Evolutionary conservation across 164 flowering plant species (phyloP), one percentile per base, ranked within the genome.

Genomic region (Magnolia changhungtana): DNA sequence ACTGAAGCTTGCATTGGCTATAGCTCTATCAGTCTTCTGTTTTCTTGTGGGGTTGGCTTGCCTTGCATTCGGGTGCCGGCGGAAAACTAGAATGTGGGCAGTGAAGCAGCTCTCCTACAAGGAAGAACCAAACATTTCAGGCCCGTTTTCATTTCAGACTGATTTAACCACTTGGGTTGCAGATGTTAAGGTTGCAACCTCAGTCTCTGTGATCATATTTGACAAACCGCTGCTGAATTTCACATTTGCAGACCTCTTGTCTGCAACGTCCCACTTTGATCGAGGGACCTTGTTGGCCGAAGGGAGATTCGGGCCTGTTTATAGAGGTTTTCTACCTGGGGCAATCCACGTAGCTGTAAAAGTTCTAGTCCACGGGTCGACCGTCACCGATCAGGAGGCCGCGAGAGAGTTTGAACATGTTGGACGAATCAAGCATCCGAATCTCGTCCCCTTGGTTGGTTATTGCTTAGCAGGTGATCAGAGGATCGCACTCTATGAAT

Each of bases 151-250:
- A 4, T 94, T 91, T 84, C 89, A 91, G 77, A 94, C 97, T 0
- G 97, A 94, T 87, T 94, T 93, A 7, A 89, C 93, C 10, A 92
- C 92, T 50, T 92, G 98, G 98, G 88, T 90, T 24, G 97, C 98
- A 8, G 97, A 91, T 85, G 92, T 94, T 71, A 92, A 90, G 90
- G 87, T 84, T 50, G 94, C 98, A 50, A 87, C 83, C 2, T 82
- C 93, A 0, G 98, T 91, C 14, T 90, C 90, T 0, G 96, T 94
- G 7, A 87, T 92, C 24, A 90, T 91, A 4, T 91, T 94, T 73
- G 95, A 92, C 85, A 94, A 92, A 81, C 98, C 98, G 55, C 82
- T 94, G 87, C 76, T 91, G 82, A 91, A 90, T 75, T 86, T 88
- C 78, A 89, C 96, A 16, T 94, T 94, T 79, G 90, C 90, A 10